phyloP scores from a whole-genome alignment of 2,329 filamentous ascomycete genomes.

The Dothistroma pini region DNA sequence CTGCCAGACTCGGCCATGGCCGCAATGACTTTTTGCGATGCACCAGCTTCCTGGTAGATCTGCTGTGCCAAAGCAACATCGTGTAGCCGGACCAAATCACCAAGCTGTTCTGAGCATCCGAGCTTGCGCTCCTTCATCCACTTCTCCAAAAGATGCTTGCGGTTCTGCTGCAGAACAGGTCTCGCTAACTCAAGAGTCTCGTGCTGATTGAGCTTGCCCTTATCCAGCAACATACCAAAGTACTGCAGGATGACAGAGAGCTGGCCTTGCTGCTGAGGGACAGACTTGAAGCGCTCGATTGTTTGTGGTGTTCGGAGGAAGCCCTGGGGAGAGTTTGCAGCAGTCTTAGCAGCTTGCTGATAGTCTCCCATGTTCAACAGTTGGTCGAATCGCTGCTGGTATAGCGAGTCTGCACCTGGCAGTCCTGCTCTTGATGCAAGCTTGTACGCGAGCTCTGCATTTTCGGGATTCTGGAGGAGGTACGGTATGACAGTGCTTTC shows the following conservation, averaged over 20 bases:
- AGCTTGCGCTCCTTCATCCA: constrained; percentile 97
- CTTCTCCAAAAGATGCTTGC: constrained; percentile 95
- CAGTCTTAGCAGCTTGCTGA: constrained; percentile 87
- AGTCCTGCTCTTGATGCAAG: constrained; percentile 91
- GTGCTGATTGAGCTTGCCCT: constrained; percentile 86
- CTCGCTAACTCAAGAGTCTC: constrained; percentile 92
- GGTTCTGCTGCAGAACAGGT: constrained; percentile 86
- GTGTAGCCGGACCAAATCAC: constrained; percentile 86
- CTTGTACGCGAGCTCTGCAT: constrained; percentile 90
- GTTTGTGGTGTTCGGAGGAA: constrained; percentile 93
- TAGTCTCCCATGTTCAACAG: constrained; percentile 77
- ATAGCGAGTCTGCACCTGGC: constrained; percentile 89
- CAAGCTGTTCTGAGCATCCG: constrained; percentile 91
- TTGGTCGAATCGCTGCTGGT: constrained; percentile 88
- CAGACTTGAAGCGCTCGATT: constrained; percentile 90
- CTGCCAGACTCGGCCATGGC: constrained; percentile 93
- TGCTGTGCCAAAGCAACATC: constrained; percentile 82
- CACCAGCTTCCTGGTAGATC: constrained; percentile 88
- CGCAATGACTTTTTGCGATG: constrained; percentile 90
- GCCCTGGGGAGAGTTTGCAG: constrained; percentile 91
- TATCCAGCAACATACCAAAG: constrained; percentile 95
- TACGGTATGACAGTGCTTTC: constrained; percentile 90
- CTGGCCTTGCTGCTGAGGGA: constrained; percentile 75
- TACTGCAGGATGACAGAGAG: constrained; percentile 96
- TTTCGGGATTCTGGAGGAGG: constrained; percentile 92